Evolutionary conservation across 257 asterid species (phyloP), one percentile per base, ranked within the genome.

Genomic region (Solanum rostratum): DNA sequence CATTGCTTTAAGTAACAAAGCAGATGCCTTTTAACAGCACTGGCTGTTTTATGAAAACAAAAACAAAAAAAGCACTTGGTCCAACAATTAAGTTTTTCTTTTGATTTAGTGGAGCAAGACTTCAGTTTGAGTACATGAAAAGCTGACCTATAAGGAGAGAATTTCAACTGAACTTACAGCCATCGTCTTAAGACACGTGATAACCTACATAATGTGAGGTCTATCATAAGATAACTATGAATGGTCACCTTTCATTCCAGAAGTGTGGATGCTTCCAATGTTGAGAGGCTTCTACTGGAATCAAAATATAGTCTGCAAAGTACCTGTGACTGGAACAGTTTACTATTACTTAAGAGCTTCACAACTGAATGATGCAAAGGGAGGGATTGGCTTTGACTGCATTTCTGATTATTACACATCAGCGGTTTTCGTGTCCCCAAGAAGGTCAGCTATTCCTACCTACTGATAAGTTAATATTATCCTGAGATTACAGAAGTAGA

Each of bases 251-350:
- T 94, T 92, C 83, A 89, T 93, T 57, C 98, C 98, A 0, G 93
- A 93, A 13, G 88, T 88, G 86, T 91, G 9, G 97, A 96, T 82
- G 91, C 90, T 81, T 87, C 93, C 45, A 91, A 90, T 90, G 94
- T 60, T 88, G 90, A 91, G 93, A 41, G 93, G 91, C 46, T 84
- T 92, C 86, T 96, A 83, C 90, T 94, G 59, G 94, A 92, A 4
- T 96, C 97, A 0, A 96, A 96, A 86, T 94, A 94, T 37, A 87
- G 98, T 88, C 93, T 94, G 52, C 90, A 96, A 52, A 94, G 98
- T 92, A 50, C 98, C 98, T 0, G 93, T 92, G 70, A 85, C 93
- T 19, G 96, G 90, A 68, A 33, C 91, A 22, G 95, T 97, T 1
- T 81, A 84, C 84, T 97, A 2, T 13, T 74, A 4, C 87, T 92